Evolutionary conservation across 345 rosid genomes (phyloP).

Genomic region (Draba incana): DNA sequence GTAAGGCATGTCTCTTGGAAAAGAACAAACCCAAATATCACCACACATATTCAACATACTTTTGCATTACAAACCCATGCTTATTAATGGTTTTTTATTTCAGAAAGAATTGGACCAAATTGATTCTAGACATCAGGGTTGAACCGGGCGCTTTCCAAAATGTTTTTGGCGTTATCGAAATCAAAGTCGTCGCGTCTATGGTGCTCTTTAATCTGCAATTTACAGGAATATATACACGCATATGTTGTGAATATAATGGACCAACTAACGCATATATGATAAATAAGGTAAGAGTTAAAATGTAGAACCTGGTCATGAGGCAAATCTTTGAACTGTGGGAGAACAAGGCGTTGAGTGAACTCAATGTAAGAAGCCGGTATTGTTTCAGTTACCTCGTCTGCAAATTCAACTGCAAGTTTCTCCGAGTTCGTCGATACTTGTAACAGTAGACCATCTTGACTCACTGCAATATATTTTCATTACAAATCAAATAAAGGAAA

Average conservation of each 20-base stretch:
- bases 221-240: no score
- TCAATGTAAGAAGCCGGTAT: constrained; percentile 90
- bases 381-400: constrained; percentile 62
- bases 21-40: no score
- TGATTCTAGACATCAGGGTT: neutral
- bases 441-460: constrained; percentile 79
- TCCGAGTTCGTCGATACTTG: constrained; percentile 92
- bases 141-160: constrained; percentile 76
- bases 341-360: constrained; percentile 81
- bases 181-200: constrained; percentile 90
- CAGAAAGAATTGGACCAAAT: no score
- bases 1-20: no score
- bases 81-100: no score
- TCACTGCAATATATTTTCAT: constrained; percentile 51
- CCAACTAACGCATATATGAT: no score
- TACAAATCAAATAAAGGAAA: no score
- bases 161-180: constrained; percentile 78
- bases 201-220: constrained; percentile 59
- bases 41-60: no score
- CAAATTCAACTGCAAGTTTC: constrained; percentile 58
- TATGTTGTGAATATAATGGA: no score
- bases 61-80: no score
- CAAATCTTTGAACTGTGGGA: constrained; percentile 65
- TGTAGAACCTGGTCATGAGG: constrained; percentile 38
- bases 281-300: no score